Evolutionary conservation across 257 asterid species (phyloP).

Genomic region (Oldenlandia corymbosa): DNA sequence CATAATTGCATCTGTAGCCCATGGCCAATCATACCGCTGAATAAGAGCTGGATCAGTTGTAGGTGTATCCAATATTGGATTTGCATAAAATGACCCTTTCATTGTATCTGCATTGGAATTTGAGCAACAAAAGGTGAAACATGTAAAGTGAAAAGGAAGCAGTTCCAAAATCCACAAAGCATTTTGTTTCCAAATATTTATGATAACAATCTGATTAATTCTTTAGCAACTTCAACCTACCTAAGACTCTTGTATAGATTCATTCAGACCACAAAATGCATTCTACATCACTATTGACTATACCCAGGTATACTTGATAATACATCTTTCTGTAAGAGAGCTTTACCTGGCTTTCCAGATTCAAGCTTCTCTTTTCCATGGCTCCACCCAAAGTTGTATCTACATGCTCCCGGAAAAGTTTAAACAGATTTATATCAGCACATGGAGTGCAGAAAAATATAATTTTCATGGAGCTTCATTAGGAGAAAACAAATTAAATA

Average conservation of each 20-base stretch:
- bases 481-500: not conserved
- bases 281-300: not conserved
- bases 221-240: not conserved
- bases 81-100: constrained; percentile 91
- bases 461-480: not conserved
- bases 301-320: not conserved
- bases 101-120: constrained; percentile 46
- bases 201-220: not conserved
- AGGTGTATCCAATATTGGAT: constrained; percentile 70
- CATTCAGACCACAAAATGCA: not conserved
- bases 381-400: constrained; percentile 98
- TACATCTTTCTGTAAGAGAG: constrained; percentile 3
- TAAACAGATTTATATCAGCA: not conserved
- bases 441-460: not conserved
- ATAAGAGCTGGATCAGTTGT: constrained; percentile 57
- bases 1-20: not conserved
- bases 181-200: not conserved
- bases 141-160: not conserved
- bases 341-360: constrained; percentile 80
- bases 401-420: constrained; percentile 20
- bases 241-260: not conserved
- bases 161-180: not conserved
- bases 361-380: constrained; percentile 96
- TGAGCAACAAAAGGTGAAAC: constrained; percentile 1
- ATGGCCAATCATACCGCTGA: constrained; percentile 39